Evolutionary conservation across 805 yeast genomes (phyloP), one percentile per base, ranked within the genome.

Genomic region (Candida schatavii): DNA sequence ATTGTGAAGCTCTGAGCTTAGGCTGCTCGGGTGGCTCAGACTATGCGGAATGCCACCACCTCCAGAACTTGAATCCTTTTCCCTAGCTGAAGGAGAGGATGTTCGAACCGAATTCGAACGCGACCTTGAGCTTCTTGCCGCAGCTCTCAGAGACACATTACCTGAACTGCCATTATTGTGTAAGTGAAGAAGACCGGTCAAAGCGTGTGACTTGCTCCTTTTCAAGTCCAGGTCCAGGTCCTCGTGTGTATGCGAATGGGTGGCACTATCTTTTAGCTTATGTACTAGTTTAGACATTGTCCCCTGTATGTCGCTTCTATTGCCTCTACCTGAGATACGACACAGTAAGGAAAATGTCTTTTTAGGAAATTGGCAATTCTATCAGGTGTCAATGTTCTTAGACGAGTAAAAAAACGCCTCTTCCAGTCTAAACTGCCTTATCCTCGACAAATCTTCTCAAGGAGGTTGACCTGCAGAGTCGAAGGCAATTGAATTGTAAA

Each of bases 211-310:
- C 13, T 21, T 19, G 5, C 26, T 33, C 36, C 14, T 33, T 5
- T 11, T 23, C 27, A 23, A 11, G 7, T 23, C 27, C 27, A 23
- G 27, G 27, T 23, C 27, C 27, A 23, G 27, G 27, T 23, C 27
- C 27, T 23, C 27, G 27, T 23, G 27, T 11, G 11, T 7, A 23
- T 23, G 7, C 27, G 27, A 7, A 31, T n/a, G 17, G 7, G 35
- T 6, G 7, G 11, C 35, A n/a, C 10, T 17, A 5, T 33, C 36
- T 27, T 13, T 18, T 19, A 33, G 25, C n/a, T 33, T 33, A n/a
- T 19, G 17, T 10, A 33, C 20, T 9, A 33, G n/a, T 19, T 33
- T 33, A 4, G 36, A 33, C 36, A 33, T 33, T n/a, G n/a, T n/a
- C n/a, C n/a, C n/a, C n/a, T n/a, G n/a, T n/a, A n/a, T n/a, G n/a